A percentile compares a stretch with the other conserved stretches of the same genome.
These are phyloP conservation scores for Pseudofabraea citricarpa DNA, from an alignment of 2,329 filamentous ascomycete genomes.

Conservation along the genomic window DNA sequence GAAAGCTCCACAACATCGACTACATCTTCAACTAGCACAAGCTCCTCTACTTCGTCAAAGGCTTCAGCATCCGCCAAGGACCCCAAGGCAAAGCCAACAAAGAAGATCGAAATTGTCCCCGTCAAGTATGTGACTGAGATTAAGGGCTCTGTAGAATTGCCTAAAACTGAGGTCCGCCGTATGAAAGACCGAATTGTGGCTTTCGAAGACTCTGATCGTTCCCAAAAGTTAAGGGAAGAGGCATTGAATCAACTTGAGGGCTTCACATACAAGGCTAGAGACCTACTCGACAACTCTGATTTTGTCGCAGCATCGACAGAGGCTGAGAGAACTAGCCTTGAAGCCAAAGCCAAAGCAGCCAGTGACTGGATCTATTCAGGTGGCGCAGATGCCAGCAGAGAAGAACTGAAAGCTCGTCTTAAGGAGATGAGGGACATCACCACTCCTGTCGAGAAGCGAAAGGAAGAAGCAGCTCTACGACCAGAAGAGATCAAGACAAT, in stretches of 20 bases:
- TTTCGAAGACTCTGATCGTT: constrained; percentile 81
- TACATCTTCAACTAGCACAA: constrained; percentile 28
- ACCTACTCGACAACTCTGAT: constrained; percentile 71
- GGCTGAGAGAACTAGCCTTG: constrained; percentile 61
- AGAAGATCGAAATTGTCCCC: constrained; percentile 25
- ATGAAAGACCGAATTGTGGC: constrained; percentile 64
- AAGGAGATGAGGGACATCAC: constrained; percentile 75
- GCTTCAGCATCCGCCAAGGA: constrained; percentile 23
- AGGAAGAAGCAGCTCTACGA: constrained; percentile 65
- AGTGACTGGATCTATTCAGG: constrained; percentile 92
- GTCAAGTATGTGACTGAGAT: constrained; percentile 22
- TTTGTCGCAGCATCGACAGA: constrained; percentile 71
- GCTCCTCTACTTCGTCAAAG: constrained; percentile 37
- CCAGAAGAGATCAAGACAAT: constrained; percentile 65
- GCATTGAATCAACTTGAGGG: constrained; percentile 88
- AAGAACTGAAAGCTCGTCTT: constrained; percentile 71
- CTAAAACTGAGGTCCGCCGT: constrained; percentile 21
- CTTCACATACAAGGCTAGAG: constrained; percentile 84
- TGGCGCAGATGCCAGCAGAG: constrained; percentile 68
- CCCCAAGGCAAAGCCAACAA: constrained; percentile 21
- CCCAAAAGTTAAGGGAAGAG: constrained; percentile 74
- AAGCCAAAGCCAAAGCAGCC: constrained; percentile 60
- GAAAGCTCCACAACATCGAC: constrained; percentile 43
- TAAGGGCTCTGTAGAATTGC: constrained; percentile 22
- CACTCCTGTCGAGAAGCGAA: constrained; percentile 69